Base-by-base conservation (phyloP, 2,329 filamentous ascomycete species). In the Cladosporium sphaerospermum region DNA sequence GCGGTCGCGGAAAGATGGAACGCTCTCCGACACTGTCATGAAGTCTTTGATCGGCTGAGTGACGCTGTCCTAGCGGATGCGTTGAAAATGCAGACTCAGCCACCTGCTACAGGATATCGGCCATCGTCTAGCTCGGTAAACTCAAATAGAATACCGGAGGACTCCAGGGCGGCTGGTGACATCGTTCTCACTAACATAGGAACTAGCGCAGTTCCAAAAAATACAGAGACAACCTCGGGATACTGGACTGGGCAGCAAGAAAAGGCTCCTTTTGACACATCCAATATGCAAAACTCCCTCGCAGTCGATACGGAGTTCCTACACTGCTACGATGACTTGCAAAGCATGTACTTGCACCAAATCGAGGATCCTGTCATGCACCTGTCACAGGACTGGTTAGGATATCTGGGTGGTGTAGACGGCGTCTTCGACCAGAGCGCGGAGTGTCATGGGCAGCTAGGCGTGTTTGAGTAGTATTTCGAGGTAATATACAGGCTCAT, bases 1-100 rank as follows among this genome's bases (percentile, higher is more conserved):
- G 73, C 73, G 2, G 70, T 75, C 0, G 73, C 71, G 0, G 73
- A 75, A 39, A 60, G 73, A 6, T 75, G 73, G 69, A 69, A 71
- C 34, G 58, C 69, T 0, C 63, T 71, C 7, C 62, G 70, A 3
- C 69, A 71, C 34, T 73, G 71, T 36, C 71, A 72, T 14, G 70
- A 75, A 47, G 66, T 75, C 0, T 75, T 75, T 53, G 71, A 75
- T 43, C 60, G 68, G 0, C 59, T 75, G 2, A 72, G 71, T 34
- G 71, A 75, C 56, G 73, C 73, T 1, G 67, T 75, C 0, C 57
- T 75, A 0, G 63, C 64, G 0, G 73, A 75, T 40, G 67, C 70
- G 0, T 67, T 75, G 4, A 70, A 71, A 40, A 61, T 64, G 18
- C 52, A 62, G 18, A 53, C 57, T 9, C 46, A 45, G 23, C 23